These are phyloP conservation scores for Carallia pectinifolia DNA, from an alignment of 345 rosid species.

Conservation along the genomic window DNA sequence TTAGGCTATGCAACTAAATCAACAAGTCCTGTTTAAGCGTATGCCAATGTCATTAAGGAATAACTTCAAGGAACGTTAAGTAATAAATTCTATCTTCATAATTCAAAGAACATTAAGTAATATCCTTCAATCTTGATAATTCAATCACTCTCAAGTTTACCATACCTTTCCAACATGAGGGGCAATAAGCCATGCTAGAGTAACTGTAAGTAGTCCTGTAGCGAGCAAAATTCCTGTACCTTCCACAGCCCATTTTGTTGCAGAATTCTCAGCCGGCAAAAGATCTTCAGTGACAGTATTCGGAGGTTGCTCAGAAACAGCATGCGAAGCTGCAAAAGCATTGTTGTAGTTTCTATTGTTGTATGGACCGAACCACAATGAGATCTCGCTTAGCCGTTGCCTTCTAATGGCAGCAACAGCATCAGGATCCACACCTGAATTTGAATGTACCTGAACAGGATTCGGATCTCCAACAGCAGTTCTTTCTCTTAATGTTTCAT, in stretches of 20 bases:
- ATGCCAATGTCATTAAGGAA: neutral
- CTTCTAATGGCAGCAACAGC: slow-evolving; percentile 76
- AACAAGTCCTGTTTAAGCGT: no score
- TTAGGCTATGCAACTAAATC: neutral
- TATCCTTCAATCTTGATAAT: neutral
- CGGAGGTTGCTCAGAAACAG: slow-evolving; percentile 59
- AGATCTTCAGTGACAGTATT: slow-evolving; percentile 49
- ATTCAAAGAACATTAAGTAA: no score
- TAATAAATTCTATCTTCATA: neutral
- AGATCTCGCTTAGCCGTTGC: slow-evolving; percentile 81
- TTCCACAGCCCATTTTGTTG: slow-evolving; percentile 94
- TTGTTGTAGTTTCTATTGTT: slow-evolving; percentile 26
- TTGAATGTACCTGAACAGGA: slow-evolving; percentile 40
- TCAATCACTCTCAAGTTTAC: neutral
- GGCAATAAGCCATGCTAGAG: slow-evolving; percentile 95
- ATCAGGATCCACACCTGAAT: slow-evolving; percentile 65
- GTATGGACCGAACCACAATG: slow-evolving; percentile 76
- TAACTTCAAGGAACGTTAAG: neutral
- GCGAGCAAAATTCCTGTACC: slow-evolving; percentile 94
- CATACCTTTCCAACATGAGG: slow-evolving; percentile 97
- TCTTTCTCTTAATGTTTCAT: slow-evolving; percentile 67
- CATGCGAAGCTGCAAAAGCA: slow-evolving; percentile 52
- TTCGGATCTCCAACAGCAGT: slow-evolving; percentile 63
- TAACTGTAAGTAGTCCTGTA: slow-evolving; percentile 82
- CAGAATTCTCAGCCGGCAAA: slow-evolving; percentile 58